A percentile compares a stretch with the other conserved stretches of the same genome.
Evolutionary conservation across 495 filamentous ascomycete genomes (phyloP).

Genomic region (Zalerion maritima): DNA sequence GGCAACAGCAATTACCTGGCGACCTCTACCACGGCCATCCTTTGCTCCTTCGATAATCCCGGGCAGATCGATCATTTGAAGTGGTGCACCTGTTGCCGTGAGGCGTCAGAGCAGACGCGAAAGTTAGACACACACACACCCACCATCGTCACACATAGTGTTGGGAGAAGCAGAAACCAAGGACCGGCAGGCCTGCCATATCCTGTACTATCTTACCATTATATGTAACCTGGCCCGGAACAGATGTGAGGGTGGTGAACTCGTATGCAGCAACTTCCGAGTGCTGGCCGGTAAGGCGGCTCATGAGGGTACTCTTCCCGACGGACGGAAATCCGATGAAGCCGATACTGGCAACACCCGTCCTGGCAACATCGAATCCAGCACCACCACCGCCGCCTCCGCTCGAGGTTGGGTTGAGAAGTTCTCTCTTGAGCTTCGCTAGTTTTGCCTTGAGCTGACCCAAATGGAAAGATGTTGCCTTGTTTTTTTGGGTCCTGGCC

Average conservation of each 20-base stretch:
- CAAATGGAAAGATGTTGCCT: slow-evolving; percentile 76
- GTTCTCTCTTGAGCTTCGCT: slow-evolving; percentile 90
- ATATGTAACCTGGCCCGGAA: slow-evolving; percentile 90
- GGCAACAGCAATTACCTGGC: slow-evolving; percentile 96
- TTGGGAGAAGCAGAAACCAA: not conserved
- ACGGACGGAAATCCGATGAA: slow-evolving; percentile 88
- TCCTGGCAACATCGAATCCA: slow-evolving; percentile 96
- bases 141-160: no score
- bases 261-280: slow-evolving; percentile 96
- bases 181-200: not conserved
- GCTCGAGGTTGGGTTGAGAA: slow-evolving; percentile 68
- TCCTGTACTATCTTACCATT: slow-evolving; percentile 40
- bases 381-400: slow-evolving; percentile 77
- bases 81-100: slow-evolving; percentile 58
- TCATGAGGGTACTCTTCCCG: slow-evolving; percentile 96
- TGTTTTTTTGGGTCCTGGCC: slow-evolving; percentile 96
- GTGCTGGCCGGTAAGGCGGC: slow-evolving; percentile 82
- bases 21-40: slow-evolving; percentile 93
- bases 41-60: slow-evolving; percentile 99
- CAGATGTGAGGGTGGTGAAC: slow-evolving; percentile 95
- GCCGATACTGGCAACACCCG: slow-evolving; percentile 89
- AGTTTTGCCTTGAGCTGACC: slow-evolving; percentile 97
- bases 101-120: no score
- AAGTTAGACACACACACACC: no score
- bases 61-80: slow-evolving; percentile 96